Conservation (phyloP, 1,139 yeast species). For the Debaryomycetaceae sp. region DNA sequence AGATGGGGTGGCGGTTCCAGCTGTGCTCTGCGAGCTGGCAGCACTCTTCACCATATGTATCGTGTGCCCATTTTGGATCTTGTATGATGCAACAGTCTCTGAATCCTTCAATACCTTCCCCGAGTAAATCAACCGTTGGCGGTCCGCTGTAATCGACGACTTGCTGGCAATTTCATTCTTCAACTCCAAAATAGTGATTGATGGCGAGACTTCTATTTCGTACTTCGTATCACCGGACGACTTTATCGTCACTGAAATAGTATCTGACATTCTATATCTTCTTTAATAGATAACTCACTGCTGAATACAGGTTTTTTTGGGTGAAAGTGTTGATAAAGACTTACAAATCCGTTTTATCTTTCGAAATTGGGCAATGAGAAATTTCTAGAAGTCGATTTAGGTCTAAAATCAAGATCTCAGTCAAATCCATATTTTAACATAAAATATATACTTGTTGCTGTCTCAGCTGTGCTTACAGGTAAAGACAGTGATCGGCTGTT, state of each 20-base stretch:
- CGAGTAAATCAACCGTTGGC: constrained; percentile 87
- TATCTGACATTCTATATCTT: constrained; percentile 17
- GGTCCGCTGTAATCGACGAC: constrained; percentile 64
- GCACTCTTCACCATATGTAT: constrained; percentile 82
- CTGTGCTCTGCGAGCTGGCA: constrained; percentile 21
- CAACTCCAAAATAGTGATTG: constrained; percentile 61
- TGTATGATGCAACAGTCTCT: constrained; percentile 71
- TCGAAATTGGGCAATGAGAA: background rate
- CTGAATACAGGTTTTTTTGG: background rate
- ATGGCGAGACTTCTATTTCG: constrained; percentile 54
- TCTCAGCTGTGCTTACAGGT: too few species aligned
- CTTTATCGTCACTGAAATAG: constrained; percentile 34
- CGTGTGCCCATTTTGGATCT: constrained; percentile 82
- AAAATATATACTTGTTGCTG: too few species aligned
- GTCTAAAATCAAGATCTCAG: too few species aligned
- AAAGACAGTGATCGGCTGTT: too few species aligned
- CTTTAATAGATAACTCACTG: background rate
- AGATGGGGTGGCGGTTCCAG: constrained; percentile 18
- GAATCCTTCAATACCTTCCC: constrained; percentile 89
- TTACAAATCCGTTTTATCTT: background rate
- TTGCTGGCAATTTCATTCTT: constrained; percentile 61
- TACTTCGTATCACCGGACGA: constrained; percentile 79
- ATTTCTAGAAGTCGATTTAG: constrained; percentile 2
- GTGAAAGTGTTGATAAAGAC: background rate
- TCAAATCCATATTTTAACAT: too few species aligned